phyloP scores from a whole-genome alignment of 2,329 filamentous ascomycete species.

The Phymatotrichopsis omnivora region DNA sequence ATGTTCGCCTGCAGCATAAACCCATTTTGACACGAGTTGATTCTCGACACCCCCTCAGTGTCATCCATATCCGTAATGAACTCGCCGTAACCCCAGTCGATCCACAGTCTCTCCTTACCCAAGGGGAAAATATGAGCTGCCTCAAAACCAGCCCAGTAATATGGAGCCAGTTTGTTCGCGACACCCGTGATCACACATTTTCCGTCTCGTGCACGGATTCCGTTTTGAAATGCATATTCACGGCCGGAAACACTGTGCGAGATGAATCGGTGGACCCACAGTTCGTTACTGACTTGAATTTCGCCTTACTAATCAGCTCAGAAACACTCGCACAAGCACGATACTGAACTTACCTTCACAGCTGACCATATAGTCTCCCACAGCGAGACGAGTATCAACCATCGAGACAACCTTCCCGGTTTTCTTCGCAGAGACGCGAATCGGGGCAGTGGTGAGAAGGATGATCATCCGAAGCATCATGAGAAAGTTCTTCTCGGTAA shows the following conservation, averaged over 20 bases:
- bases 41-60: slow-evolving; percentile 3
- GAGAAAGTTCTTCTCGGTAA: slow-evolving; percentile 24
- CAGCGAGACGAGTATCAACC: slow-evolving; percentile 10
- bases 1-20: slow-evolving; percentile 7
- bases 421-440: slow-evolving; percentile 10
- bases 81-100: slow-evolving; percentile 20
- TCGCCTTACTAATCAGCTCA: slow-evolving; percentile 1
- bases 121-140: slow-evolving; percentile 32
- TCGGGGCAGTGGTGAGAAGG: neutral
- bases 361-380: slow-evolving; percentile 14
- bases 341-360: slow-evolving; percentile 6
- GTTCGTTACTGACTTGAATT: slow-evolving; percentile 17
- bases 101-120: slow-evolving; percentile 26
- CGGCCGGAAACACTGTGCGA: slow-evolving; percentile 17
- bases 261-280: slow-evolving; percentile 17
- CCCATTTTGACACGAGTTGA: slow-evolving; percentile 25
- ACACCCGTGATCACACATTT: slow-evolving; percentile 28
- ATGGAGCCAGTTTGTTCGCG: slow-evolving; percentile 14
- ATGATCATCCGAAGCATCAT: slow-evolving; percentile 15
- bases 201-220: slow-evolving; percentile 27
- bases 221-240: slow-evolving; percentile 24
- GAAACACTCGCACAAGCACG: neutral
- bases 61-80: slow-evolving; percentile 26
- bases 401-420: slow-evolving; percentile 10
- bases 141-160: slow-evolving; percentile 29